phyloP scores from a whole-genome alignment of 2,329 filamentous ascomycete genomes.

The Exophiala viscosa region DNA sequence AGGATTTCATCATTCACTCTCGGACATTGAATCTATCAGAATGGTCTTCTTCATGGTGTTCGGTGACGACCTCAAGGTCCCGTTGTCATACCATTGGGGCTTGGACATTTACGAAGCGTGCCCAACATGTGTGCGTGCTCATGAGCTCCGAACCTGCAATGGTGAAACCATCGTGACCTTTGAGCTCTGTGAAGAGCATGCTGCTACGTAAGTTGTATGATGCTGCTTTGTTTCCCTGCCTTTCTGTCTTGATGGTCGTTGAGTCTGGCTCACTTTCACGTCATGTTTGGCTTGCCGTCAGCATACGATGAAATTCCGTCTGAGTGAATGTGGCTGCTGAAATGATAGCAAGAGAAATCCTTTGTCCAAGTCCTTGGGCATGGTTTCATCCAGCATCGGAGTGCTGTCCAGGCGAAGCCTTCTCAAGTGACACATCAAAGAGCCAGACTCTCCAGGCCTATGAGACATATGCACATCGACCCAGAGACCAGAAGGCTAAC shows the following conservation, averaged over 20 bases:
- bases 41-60: slow-evolving; percentile 17
- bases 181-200: slow-evolving; percentile 15
- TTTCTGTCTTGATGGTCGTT: neutral
- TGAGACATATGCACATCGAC: too few species aligned
- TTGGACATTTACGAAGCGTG: slow-evolving; percentile 14
- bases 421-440: too few species aligned
- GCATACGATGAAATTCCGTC: neutral
- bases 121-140: slow-evolving; percentile 13
- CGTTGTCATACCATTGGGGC: slow-evolving; percentile 15
- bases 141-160: slow-evolving; percentile 17
- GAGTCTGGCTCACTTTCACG: neutral
- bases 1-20: neutral
- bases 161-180: slow-evolving; percentile 16
- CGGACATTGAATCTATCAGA: neutral
- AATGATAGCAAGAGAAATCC: neutral
- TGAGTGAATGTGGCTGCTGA: too few species aligned
- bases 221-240: neutral
- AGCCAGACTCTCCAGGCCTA: too few species aligned
- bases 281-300: neutral
- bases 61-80: neutral
- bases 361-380: neutral
- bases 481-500: too few species aligned
- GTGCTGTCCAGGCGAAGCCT: too few species aligned
- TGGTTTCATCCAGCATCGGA: neutral
- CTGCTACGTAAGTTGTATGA: slow-evolving; percentile 7